Conservation (phyloP, 345 rosid species). For the Cardamine chenopodiifolia region DNA sequence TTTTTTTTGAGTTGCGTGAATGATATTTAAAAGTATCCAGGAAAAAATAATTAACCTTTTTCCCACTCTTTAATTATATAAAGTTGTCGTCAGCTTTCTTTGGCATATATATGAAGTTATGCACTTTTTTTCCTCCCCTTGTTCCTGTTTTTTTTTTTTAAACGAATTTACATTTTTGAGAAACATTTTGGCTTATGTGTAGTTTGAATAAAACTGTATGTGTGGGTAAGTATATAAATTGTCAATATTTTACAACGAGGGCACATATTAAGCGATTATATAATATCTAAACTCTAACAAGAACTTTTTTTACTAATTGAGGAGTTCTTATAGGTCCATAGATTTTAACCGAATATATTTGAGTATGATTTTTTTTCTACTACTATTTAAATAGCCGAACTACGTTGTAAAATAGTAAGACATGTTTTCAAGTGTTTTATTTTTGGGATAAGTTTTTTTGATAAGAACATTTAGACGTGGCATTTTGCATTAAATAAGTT, state of each 20-base stretch:
- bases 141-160: too few species aligned
- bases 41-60: not conserved
- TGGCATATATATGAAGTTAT: not conserved
- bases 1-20: conserved; percentile 26
- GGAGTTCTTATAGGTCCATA: not conserved
- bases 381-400: not conserved
- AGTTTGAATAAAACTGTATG: not conserved
- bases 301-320: too few species aligned
- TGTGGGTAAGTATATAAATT: not conserved
- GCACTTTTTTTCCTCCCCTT: not conserved
- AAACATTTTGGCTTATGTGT: not conserved
- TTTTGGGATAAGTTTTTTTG: not conserved
- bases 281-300: not conserved
- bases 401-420: not conserved
- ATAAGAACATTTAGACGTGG: not conserved
- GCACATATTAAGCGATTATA: not conserved
- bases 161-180: too few species aligned
- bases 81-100: conserved; percentile 25
- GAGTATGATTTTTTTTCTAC: not conserved
- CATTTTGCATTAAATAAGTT: not conserved
- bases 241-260: not conserved
- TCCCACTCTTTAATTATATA: not conserved
- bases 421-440: not conserved
- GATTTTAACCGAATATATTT: not conserved
- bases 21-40: conserved; percentile 4